A percentile compares a stretch with the other conserved stretches of the same genome.
Conservation (phyloP, 495 filamentous ascomycete genomes). For the Gamarada debralockiae region DNA sequence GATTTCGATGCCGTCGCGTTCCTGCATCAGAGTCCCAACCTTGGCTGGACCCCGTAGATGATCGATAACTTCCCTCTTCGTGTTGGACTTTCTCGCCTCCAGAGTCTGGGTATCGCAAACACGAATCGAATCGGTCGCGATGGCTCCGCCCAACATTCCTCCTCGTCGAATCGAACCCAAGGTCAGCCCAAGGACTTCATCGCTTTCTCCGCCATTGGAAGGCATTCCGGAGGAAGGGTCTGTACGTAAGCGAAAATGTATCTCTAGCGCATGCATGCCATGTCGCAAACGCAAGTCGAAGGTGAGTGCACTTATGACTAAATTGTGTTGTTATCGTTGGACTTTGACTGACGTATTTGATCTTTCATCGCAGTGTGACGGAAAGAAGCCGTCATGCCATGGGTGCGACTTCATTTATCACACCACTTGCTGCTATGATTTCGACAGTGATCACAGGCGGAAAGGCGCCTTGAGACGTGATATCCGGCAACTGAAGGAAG, state of each 20-base stretch:
- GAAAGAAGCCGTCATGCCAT: conserved; percentile 35
- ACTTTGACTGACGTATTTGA: conserved; percentile 10
- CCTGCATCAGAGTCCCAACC: too few species aligned
- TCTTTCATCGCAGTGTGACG: conserved; percentile 39
- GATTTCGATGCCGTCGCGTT: too few species aligned
- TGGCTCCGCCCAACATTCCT: not conserved
- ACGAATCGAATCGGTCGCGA: too few species aligned
- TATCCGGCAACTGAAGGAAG: conserved; percentile 29
- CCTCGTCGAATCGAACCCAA: conserved; percentile 1
- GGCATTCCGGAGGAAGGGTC: not conserved
- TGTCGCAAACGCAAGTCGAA: conserved; percentile 45
- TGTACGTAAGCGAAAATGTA: conserved; percentile 29
- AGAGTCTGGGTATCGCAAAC: too few species aligned
- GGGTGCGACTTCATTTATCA: conserved; percentile 42
- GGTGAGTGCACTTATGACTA: conserved; percentile 27
- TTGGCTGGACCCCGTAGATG: too few species aligned
- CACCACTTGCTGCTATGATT: conserved; percentile 40
- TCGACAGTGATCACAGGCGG: conserved; percentile 37
- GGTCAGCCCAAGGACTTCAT: not conserved
- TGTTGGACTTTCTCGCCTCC: too few species aligned
- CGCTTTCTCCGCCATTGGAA: not conserved
- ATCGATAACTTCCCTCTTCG: too few species aligned
- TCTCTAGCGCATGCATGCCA: conserved; percentile 41
- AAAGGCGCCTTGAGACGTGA: conserved; percentile 37
- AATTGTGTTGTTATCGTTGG: too few species aligned